Evolutionary conservation across 306 rosid species (phyloP).

Genomic region (Argentina anserina): DNA sequence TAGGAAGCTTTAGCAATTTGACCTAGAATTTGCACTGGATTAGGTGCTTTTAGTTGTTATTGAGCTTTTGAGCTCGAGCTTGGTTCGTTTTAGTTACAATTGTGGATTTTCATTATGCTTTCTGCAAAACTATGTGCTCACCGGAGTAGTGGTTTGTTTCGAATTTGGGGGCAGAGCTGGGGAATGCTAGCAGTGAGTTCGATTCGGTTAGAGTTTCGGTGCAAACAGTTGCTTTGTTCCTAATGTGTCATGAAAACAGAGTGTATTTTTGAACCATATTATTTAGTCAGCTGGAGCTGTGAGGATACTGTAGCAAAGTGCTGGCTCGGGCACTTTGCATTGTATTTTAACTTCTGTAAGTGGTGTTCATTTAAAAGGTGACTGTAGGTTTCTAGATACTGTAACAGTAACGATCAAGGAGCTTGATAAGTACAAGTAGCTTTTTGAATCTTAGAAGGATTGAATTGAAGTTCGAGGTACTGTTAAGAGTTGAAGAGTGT

Average conservation of each 20-base stretch:
- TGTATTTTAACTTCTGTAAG: background rate
- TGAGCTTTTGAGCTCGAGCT: constrained; percentile 29
- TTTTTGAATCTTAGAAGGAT: background rate
- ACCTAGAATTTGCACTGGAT: constrained; percentile 28
- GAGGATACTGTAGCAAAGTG: background rate
- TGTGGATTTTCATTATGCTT: background rate
- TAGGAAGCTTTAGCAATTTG: constrained; percentile 32
- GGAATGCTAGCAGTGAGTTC: constrained; percentile 8
- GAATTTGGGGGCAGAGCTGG: constrained; percentile 18
- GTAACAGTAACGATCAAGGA: background rate
- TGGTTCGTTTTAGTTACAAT: constrained; percentile 18
- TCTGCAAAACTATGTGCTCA: background rate
- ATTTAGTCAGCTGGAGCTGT: constrained; percentile 5
- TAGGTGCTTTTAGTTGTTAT: constrained; percentile 6
- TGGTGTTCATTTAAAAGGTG: background rate
- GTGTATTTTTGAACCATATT: background rate
- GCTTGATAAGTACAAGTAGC: background rate
- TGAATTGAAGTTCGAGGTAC: background rate
- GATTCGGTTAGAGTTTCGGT: constrained; percentile 10
- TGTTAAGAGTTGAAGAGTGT: background rate
- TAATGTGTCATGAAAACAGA: background rate
- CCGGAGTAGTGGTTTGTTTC: background rate
- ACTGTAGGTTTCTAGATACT: background rate
- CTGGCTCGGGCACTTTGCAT: background rate
- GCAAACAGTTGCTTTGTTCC: background rate